A percentile compares a stretch with the other conserved stretches of the same genome.
Conservation (phyloP, 768 basidiomycete genomes). For the Russula foetens region DNA sequence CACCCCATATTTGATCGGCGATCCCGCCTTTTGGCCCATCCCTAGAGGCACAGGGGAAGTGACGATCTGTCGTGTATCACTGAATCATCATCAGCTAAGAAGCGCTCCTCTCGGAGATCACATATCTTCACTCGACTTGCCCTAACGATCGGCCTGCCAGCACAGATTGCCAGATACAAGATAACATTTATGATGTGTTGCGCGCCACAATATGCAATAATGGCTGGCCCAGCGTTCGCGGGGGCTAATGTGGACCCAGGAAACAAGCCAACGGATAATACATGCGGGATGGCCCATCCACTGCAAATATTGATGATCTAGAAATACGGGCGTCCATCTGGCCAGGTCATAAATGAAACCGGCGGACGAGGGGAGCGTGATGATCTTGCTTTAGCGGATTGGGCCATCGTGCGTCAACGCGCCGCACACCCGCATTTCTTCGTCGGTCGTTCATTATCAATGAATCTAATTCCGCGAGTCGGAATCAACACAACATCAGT, state of each 20-base stretch:
- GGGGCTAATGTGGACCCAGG: conserved; percentile 30
- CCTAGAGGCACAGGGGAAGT: conserved; percentile 29
- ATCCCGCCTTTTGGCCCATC: conserved; percentile 36
- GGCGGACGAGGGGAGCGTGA: conserved; percentile 18
- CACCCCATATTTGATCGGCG: conserved; percentile 37
- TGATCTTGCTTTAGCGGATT: no score
- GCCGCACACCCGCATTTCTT: no score
- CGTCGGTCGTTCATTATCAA: no score
- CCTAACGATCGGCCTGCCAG: conserved; percentile 40
- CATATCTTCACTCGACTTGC: conserved; percentile 42
- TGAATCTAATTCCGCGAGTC: no score
- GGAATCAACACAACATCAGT: neutral
- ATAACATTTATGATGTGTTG: conserved; percentile 31
- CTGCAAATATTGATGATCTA: no score
- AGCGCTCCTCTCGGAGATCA: conserved; percentile 39
- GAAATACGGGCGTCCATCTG: no score
- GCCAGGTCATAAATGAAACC: conserved; percentile 12
- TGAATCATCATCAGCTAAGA: conserved; percentile 9
- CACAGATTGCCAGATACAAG: conserved; percentile 16
- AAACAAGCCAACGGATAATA: conserved; percentile 22
- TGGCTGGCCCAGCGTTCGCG: conserved; percentile 34
- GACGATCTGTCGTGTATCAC: conserved; percentile 34
- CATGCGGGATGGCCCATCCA: no score
- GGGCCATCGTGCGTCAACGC: no score
- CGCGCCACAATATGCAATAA: conserved; percentile 40